Base-by-base conservation (phyloP, 441 rosid genomes). In the Adansonia rubrostipa region DNA sequence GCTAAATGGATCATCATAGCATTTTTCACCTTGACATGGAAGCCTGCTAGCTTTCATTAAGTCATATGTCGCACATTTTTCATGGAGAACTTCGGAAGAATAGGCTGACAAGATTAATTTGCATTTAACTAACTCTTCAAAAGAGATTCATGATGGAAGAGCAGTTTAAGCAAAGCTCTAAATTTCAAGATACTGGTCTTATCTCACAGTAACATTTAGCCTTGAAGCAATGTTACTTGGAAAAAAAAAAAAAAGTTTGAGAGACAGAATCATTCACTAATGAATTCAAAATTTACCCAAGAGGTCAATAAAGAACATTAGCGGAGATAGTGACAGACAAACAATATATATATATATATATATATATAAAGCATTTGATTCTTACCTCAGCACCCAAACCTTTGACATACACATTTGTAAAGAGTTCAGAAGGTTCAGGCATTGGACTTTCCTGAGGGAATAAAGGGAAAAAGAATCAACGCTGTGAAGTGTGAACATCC, bases 351-450 rank as follows among this genome's bases (percentile, higher is more conserved):
- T 3, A 10, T 53, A 13, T 14, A 33, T 33, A 51, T 13, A 51
- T 51, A 51, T 3, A 10, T 53, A 3, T 14, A 63, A 6, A 77
- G 70, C 28, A 65, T 68, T 62, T 19, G 42, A 68, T 68, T 8
- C 68, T 75, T 92, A 96, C 98, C 99, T 91, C 98, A 45, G 73
- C 74, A 76, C 96, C 98, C n/a, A 79, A 79, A 77, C 94, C 96
- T 82, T 94, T 96, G 33, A 67, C 90, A 60, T 92, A 90, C 54
- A 96, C 94, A 75, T 96, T 91, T 62, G 94, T 80, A 74, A 91
- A 96, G 65, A 96, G 94, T 83, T 92, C 98, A 11, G 92, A 87
- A 54, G 97, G 84, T 22, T 94, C 97, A 42, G 99, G 99, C 94
- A 93, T 89, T 67, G 97, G 92, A 84, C 94, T 87, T 80, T 96